Conservation (phyloP, 352 stramenopile species). For the Peronospora belbahrii region DNA sequence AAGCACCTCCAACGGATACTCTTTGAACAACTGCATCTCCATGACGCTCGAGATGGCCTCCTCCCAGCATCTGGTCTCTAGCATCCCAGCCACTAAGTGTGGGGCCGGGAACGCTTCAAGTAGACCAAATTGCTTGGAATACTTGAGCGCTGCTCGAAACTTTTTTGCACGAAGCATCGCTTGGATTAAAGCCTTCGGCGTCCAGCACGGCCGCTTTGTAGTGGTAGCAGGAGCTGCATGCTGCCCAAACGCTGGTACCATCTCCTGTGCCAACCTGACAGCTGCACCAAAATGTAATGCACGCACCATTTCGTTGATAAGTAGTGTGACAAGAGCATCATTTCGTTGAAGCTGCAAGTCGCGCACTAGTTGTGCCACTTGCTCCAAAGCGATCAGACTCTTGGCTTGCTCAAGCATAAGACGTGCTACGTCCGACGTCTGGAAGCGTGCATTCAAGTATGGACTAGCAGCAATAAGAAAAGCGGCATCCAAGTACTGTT, state of each 20-base stretch:
- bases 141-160: constrained; percentile 71
- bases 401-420: constrained; percentile 53
- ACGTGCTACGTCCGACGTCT: constrained; percentile 70
- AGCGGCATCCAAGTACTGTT: constrained; percentile 51
- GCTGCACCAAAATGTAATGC: constrained; percentile 57
- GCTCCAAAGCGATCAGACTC: constrained; percentile 35
- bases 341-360: constrained; percentile 63
- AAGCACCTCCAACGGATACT: constrained; percentile 62
- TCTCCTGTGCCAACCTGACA: constrained; percentile 68
- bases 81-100: constrained; percentile 60
- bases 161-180: constrained; percentile 76
- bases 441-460: constrained; percentile 55
- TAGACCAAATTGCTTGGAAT: constrained; percentile 72
- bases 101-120: constrained; percentile 54
- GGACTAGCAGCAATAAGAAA: constrained; percentile 53
- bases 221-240: constrained; percentile 13
- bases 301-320: constrained; percentile 75
- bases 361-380: constrained; percentile 64
- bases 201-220: constrained; percentile 43
- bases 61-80: constrained; percentile 58
- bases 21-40: constrained; percentile 59
- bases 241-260: constrained; percentile 69
- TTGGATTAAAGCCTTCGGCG: constrained; percentile 68
- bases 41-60: constrained; percentile 69
- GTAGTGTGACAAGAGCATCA: constrained; percentile 70